These are phyloP conservation scores for Verticillium dahliae DNA, from an alignment of 2,329 filamentous ascomycete genomes.

Conservation along the genomic window DNA sequence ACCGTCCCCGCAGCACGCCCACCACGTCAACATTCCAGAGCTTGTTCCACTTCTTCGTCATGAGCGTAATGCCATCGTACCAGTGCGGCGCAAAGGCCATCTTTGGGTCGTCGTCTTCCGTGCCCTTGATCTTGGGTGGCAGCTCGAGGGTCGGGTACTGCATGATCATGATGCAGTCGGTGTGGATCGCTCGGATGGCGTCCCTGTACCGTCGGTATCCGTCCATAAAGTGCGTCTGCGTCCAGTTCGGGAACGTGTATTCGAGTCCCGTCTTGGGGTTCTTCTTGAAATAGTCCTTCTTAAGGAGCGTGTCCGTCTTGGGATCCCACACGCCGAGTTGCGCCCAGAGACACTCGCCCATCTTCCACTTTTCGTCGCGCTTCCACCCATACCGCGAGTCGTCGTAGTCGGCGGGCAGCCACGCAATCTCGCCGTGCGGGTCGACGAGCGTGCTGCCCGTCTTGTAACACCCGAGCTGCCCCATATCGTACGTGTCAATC, in stretches of 20 bases:
- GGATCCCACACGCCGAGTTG: slow-evolving; percentile 96
- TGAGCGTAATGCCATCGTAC: slow-evolving; percentile 92
- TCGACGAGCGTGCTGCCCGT: slow-evolving; percentile 78
- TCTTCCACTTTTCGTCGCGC: slow-evolving; percentile 78
- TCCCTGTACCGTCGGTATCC: slow-evolving; percentile 73
- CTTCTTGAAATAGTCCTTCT: slow-evolving; percentile 82
- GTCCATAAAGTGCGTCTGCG: slow-evolving; percentile 85
- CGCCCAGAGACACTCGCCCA: slow-evolving; percentile 95
- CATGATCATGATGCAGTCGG: slow-evolving; percentile 79
- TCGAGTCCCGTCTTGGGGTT: slow-evolving; percentile 66
- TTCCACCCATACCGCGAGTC: slow-evolving; percentile 88
- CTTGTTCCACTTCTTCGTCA: slow-evolving; percentile 99
- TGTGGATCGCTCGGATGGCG: slow-evolving; percentile 68
- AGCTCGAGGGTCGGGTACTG: slow-evolving; percentile 90
- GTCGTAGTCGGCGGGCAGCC: slow-evolving; percentile 77
- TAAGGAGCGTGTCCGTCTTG: slow-evolving; percentile 65
- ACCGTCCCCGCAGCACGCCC: slow-evolving; percentile 82
- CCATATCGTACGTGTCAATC: slow-evolving; percentile 89
- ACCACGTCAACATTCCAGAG: slow-evolving; percentile 96
- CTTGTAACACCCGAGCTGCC: slow-evolving; percentile 85
- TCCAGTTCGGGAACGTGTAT: slow-evolving; percentile 79
- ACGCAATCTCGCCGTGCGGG: slow-evolving; percentile 76
- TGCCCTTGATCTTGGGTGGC: slow-evolving; percentile 81
- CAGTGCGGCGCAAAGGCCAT: slow-evolving; percentile 94
- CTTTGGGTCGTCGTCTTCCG: slow-evolving; percentile 77